Percentiles rank a stretch among this genome's conserved stretches.
Conservation (phyloP, 768 basidiomycete species). For the Phlebiopsis gigantea region DNA sequence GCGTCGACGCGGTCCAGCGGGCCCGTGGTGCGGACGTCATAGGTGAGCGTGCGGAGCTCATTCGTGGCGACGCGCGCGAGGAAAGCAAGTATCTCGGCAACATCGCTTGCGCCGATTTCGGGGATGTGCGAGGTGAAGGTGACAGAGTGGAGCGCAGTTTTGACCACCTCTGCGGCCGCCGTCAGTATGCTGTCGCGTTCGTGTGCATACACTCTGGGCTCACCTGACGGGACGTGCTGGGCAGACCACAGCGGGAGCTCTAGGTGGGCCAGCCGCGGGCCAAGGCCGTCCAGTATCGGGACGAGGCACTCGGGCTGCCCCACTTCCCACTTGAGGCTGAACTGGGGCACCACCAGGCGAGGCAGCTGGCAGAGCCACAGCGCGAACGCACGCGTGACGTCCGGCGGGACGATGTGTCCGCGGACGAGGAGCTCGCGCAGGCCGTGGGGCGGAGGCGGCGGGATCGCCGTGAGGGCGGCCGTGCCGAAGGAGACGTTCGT, state of each 20-base stretch:
- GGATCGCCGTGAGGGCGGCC: background rate
- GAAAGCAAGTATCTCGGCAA: background rate
- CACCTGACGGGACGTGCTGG: background rate
- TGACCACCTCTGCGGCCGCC: background rate
- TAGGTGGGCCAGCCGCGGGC: background rate
- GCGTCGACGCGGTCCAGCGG: background rate
- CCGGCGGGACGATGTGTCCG: background rate
- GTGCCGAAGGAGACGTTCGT: conserved; percentile 2
- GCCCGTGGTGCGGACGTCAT: background rate
- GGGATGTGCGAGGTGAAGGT: background rate
- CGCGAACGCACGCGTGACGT: background rate
- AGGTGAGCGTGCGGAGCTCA: background rate
- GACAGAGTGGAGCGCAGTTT: background rate
- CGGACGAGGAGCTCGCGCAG: background rate
- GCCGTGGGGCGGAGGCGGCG: background rate
- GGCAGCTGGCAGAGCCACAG: conserved; percentile 2
- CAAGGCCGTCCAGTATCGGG: conserved; percentile 1
- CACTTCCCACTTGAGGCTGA: background rate
- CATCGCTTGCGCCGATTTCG: background rate
- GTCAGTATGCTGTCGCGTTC: background rate
- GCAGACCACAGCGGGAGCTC: background rate
- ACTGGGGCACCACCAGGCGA: background rate
- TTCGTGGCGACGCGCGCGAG: background rate
- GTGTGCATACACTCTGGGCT: background rate
- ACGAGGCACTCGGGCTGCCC: background rate